These are phyloP conservation scores for Luvunga scandens DNA, from an alignment of 345 rosid genomes.

Conservation along the genomic window DNA sequence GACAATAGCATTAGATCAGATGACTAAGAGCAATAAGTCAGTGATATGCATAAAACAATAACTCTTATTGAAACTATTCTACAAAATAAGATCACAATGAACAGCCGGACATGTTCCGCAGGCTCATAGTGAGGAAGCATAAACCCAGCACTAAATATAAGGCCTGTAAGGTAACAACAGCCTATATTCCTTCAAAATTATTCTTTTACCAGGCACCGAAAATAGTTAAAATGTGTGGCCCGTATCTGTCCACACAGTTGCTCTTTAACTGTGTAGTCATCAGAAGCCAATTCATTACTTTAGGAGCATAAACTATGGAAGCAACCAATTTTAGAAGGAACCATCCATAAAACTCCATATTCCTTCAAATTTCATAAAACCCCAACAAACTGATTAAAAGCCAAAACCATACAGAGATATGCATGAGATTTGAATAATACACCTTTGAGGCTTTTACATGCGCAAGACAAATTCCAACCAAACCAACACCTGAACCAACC, in stretches of 20 bases:
- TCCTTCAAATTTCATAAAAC: conserved; percentile 1
- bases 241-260: conserved; percentile 80
- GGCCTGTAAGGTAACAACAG: neutral
- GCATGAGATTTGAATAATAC: conserved; percentile 11
- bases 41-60: neutral
- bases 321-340: conserved; percentile 57
- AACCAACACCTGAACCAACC: conserved; percentile 94
- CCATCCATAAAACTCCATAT: conserved; percentile 55
- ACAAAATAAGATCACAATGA: neutral
- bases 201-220: neutral
- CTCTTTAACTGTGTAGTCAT: conserved; percentile 65
- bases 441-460: conserved; percentile 79
- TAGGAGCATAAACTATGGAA: conserved; percentile 73
- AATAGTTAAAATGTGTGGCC: conserved; percentile 51
- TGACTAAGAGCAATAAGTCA: neutral
- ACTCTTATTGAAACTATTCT: neutral
- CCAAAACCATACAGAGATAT: neutral
- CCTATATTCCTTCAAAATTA: neutral
- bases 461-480: conserved; percentile 81
- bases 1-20: neutral
- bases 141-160: neutral
- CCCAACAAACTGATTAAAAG: neutral
- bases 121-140: neutral
- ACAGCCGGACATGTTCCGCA: neutral
- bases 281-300: conserved; percentile 63